Evolutionary conservation across 257 asterid genomes (phyloP).

Genomic region (Paraleonurus japonicus): DNA sequence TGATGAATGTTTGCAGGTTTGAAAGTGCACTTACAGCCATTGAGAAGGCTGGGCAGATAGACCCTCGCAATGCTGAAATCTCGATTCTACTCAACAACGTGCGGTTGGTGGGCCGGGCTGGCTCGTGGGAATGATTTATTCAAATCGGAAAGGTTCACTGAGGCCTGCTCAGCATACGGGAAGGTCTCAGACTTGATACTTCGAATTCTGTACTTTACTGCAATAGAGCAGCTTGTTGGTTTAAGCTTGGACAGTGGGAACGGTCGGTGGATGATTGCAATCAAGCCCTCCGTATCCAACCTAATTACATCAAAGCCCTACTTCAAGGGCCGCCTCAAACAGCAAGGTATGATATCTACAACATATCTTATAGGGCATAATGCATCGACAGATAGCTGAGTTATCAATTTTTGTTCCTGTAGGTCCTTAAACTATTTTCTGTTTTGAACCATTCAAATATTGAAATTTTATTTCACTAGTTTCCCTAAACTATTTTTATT

Average conservation of each 20-base stretch:
- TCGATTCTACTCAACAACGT: slow-evolving; percentile 49
- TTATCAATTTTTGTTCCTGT: too few species aligned
- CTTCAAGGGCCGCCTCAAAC: slow-evolving; percentile 82
- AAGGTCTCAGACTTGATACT: slow-evolving; percentile 78
- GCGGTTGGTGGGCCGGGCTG: slow-evolving; percentile 68
- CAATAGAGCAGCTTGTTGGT: slow-evolving; percentile 98
- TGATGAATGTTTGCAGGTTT: slow-evolving; percentile 53
- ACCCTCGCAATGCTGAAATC: slow-evolving; percentile 61
- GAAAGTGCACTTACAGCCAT: slow-evolving; percentile 60
- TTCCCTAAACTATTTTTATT: too few species aligned
- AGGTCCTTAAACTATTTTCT: too few species aligned
- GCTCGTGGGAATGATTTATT: slow-evolving; percentile 86
- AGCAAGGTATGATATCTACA: slow-evolving; percentile 50
- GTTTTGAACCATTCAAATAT: too few species aligned
- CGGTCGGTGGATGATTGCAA: slow-evolving; percentile 77
- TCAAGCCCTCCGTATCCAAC: slow-evolving; percentile 76
- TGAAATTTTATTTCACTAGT: too few species aligned
- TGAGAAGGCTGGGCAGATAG: slow-evolving; percentile 65
- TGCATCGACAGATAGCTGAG: too few species aligned
- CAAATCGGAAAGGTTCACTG: slow-evolving; percentile 85
- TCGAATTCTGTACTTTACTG: slow-evolving; percentile 85
- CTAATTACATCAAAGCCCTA: slow-evolving; percentile 77
- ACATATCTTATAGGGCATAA: not conserved
- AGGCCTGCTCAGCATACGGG: slow-evolving; percentile 92
- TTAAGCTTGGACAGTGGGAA: slow-evolving; percentile 81